These are phyloP conservation scores for Acrocalymma vagum DNA, from an alignment of 2,329 filamentous ascomycete genomes.

Conservation along the genomic window DNA sequence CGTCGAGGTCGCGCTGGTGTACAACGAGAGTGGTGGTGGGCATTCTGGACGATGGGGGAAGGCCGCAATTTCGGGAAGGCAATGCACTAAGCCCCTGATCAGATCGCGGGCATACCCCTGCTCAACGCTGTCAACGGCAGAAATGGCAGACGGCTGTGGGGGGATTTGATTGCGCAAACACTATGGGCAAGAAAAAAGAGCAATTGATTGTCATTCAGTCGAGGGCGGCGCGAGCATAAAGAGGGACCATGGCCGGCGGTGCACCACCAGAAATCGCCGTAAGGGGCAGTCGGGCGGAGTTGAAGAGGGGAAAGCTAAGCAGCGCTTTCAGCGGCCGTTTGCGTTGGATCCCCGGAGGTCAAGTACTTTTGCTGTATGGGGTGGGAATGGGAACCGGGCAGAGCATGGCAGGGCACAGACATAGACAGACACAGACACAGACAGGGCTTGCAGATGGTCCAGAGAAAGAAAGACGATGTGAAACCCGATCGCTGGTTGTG, in stretches of 20 bases:
- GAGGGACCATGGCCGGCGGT: too few relatives aligned
- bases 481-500: slow-evolving; percentile 9
- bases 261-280: too few relatives aligned
- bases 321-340: slow-evolving; percentile 28
- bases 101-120: slow-evolving; percentile 26
- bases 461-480: too few relatives aligned
- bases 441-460: slow-evolving; percentile 5
- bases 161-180: slow-evolving; percentile 4
- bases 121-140: slow-evolving; percentile 17
- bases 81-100: slow-evolving; percentile 39
- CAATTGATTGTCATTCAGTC: not conserved
- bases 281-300: not conserved
- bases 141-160: slow-evolving; percentile 1
- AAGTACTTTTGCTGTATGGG: not conserved
- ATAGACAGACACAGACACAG: slow-evolving; percentile 3
- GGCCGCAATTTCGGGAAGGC: slow-evolving; percentile 40
- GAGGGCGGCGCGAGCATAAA: too few relatives aligned
- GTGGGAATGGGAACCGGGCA: not conserved
- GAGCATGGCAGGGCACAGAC: slow-evolving; percentile 2
- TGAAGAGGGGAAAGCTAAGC: not conserved
- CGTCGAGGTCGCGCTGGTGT: slow-evolving; percentile 27
- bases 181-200: too few relatives aligned
- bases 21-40: slow-evolving; percentile 33
- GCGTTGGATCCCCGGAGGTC: slow-evolving; percentile 32
- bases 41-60: slow-evolving; percentile 29